These are phyloP conservation scores for Conticribra guillardii DNA, from an alignment of 108 stramenopile species.

Conservation along the genomic window DNA sequence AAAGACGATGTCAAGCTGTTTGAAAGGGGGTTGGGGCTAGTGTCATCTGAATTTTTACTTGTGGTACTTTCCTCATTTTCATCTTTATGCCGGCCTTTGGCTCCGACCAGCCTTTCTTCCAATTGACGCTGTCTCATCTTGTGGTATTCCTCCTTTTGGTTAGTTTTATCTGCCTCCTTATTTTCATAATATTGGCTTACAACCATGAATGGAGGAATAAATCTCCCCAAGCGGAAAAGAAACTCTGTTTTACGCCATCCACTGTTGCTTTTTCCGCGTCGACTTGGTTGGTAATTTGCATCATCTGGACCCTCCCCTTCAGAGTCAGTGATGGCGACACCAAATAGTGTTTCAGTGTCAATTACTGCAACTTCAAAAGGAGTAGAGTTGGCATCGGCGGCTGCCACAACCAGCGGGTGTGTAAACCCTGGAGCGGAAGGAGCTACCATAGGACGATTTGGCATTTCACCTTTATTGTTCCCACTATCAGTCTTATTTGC, in stretches of 20 bases:
- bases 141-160: conserved; percentile 29
- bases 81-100: conserved; percentile 6
- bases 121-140: conserved; percentile 24
- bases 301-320: conserved; percentile 24
- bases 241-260: conserved; percentile 46
- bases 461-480: not conserved
- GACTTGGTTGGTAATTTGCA: conserved; percentile 2
- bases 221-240: conserved; percentile 36
- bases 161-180: conserved; percentile 11
- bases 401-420: not conserved
- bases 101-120: conserved; percentile 30
- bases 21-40: not conserved
- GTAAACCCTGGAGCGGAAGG: not conserved
- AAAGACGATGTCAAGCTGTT: conserved; percentile 9
- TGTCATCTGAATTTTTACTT: too few species aligned
- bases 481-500: not conserved
- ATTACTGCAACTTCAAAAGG: conserved; percentile 30
- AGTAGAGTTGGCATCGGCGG: not conserved
- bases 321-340: conserved; percentile 29
- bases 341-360: conserved; percentile 23
- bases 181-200: conserved; percentile 43
- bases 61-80: too few species aligned
- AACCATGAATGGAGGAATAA: conserved; percentile 37
- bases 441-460: not conserved
- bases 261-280: not conserved